A percentile compares a stretch with the other conserved stretches of the same genome.
Conservation (phyloP, 2,329 filamentous ascomycete species). For the Trichophyton rubrum region DNA sequence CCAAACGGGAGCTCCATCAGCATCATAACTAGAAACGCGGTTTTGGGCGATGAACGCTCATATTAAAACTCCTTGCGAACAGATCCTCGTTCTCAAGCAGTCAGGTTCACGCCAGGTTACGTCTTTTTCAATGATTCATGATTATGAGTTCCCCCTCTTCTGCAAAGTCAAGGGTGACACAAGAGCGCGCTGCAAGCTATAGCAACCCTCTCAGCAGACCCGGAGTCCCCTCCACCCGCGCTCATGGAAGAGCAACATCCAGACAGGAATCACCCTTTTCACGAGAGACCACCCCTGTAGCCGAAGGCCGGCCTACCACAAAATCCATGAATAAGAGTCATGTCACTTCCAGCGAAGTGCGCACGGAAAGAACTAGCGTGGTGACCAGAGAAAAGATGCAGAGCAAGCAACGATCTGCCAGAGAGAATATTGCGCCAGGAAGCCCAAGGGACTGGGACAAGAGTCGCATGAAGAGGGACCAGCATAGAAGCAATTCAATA, state of each 20-base stretch:
- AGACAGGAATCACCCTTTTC: conserved; percentile 13
- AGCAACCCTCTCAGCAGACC: conserved; percentile 22
- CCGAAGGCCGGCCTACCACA: conserved; percentile 9
- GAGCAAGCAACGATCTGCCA: conserved; percentile 48
- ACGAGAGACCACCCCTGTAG: conserved; percentile 13
- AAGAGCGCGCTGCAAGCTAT: conserved; percentile 30
- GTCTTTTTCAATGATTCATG: conserved; percentile 14
- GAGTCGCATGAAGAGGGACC: conserved; percentile 16
- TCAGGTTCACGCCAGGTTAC: neutral
- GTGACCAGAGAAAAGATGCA: conserved; percentile 53
- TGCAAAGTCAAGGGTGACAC: conserved; percentile 27
- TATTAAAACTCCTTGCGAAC: neutral
- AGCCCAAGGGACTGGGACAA: conserved; percentile 27
- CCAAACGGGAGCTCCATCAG: conserved; percentile 12
- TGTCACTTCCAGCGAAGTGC: conserved; percentile 25
- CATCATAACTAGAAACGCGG: neutral
- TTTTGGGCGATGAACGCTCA: neutral
- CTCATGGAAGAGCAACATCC: conserved; percentile 16
- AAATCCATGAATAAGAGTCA: conserved; percentile 21
- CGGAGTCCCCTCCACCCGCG: conserved; percentile 30
- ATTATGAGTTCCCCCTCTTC: conserved; percentile 15
- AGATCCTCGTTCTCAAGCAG: neutral
- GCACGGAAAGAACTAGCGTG: conserved; percentile 35
- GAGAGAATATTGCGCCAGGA: conserved; percentile 25
- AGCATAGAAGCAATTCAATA: conserved; percentile 18